Conservation (phyloP, 495 filamentous ascomycete species). For the Ramalina intermedia region DNA sequence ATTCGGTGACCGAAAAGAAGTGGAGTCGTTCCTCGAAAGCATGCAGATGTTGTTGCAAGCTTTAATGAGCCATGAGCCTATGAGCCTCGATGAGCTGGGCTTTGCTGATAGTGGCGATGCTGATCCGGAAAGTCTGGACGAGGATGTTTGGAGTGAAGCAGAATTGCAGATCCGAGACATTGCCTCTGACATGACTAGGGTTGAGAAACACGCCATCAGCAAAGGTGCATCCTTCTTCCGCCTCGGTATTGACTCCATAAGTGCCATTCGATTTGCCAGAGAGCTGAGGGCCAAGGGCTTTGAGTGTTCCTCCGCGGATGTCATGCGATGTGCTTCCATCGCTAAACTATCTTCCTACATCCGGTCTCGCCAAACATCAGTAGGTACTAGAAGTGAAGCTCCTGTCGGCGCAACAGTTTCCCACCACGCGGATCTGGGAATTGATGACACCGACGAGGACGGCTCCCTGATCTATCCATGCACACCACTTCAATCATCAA, state of each 20-base stretch:
- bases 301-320: constrained; percentile 21
- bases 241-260: constrained; percentile 25
- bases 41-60: constrained; percentile 21
- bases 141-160: constrained; percentile 13
- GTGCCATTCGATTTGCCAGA: constrained; percentile 22
- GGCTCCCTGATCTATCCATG: constrained; percentile 8
- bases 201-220: constrained; percentile 9
- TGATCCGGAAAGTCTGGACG: constrained; percentile 10
- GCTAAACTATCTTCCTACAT: constrained; percentile 17
- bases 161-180: constrained; percentile 16
- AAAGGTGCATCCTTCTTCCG: constrained; percentile 23
- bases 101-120: background rate
- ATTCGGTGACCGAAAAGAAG: constrained; percentile 14
- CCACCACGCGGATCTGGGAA: background rate
- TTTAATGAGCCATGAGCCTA: constrained; percentile 15
- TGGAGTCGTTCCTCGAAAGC: constrained; percentile 19
- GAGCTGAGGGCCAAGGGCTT: constrained; percentile 16
- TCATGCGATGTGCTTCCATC: constrained; percentile 23
- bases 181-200: constrained; percentile 12
- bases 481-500: constrained; percentile 20
- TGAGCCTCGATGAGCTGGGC: constrained; percentile 7
- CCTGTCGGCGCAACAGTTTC: background rate
- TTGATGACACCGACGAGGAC: background rate
- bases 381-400: background rate
- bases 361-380: background rate